Conservation (phyloP, 441 rosid genomes). For the Bocquillonia castaneifolia region DNA sequence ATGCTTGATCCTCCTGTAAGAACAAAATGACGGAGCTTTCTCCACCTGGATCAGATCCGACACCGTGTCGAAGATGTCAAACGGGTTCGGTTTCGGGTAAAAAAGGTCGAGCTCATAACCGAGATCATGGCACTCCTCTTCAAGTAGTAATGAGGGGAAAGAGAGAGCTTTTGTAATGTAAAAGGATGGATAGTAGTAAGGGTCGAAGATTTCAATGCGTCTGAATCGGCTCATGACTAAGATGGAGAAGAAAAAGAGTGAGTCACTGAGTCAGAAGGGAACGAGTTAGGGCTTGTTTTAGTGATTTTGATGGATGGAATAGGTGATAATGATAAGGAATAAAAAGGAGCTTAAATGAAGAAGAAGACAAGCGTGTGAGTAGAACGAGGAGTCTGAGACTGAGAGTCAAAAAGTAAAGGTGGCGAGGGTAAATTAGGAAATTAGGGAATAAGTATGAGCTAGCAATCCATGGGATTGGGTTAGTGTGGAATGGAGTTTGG, state of each 20-base stretch:
- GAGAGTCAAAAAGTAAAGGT: slow-evolving; percentile 27
- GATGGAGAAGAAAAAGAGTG: slow-evolving; percentile 29
- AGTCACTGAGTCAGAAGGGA: slow-evolving; percentile 18
- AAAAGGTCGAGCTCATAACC: slow-evolving; percentile 40
- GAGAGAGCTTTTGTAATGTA: slow-evolving; percentile 31
- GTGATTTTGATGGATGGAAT: neutral
- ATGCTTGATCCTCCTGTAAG: slow-evolving; percentile 49
- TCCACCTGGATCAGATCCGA: slow-evolving; percentile 59
- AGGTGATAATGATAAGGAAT: neutral
- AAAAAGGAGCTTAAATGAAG: slow-evolving; percentile 5
- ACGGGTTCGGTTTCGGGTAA: slow-evolving; percentile 31
- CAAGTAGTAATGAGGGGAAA: slow-evolving; percentile 38
- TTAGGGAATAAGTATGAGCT: neutral
- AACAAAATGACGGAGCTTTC: slow-evolving; percentile 38
- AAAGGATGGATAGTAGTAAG: slow-evolving; percentile 43
- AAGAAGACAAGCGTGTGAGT: slow-evolving; percentile 40
- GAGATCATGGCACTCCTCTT: slow-evolving; percentile 36
- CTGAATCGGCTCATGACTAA: slow-evolving; percentile 68
- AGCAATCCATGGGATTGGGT: neutral
- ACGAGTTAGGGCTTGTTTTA: slow-evolving; percentile 12
- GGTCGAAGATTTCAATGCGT: slow-evolving; percentile 54
- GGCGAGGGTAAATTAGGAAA: slow-evolving; percentile 39
- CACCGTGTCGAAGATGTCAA: slow-evolving; percentile 43
- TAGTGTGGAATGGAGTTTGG: neutral
- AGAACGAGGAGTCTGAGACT: slow-evolving; percentile 27